Percentiles rank a stretch among this genome's conserved stretches.
Conservation (phyloP, 805 yeast species). For the Cyberlindnera maritima region DNA sequence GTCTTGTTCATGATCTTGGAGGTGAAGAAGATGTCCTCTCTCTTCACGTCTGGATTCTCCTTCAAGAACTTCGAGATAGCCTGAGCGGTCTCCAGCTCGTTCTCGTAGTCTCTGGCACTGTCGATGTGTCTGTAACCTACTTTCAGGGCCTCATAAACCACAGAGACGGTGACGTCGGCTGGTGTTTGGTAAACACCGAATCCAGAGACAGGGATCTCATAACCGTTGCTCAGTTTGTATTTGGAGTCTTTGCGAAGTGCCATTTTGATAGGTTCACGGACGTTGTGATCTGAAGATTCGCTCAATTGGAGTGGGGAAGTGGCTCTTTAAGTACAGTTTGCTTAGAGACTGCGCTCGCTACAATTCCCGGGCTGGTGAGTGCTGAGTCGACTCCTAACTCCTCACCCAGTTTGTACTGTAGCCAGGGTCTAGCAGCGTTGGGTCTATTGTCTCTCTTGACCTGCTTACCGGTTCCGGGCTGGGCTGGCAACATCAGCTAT, state of each 20-base stretch:
- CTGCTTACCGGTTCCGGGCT: no score
- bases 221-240: conserved; percentile 20
- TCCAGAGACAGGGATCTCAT: conserved; percentile 24
- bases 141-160: conserved; percentile 23
- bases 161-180: conserved; percentile 14
- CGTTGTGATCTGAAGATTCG: neutral
- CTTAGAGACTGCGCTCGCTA: no score
- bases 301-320: no score
- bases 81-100: conserved; percentile 22
- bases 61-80: conserved; percentile 22
- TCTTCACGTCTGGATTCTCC: conserved; percentile 21
- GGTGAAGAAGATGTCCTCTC: conserved; percentile 25
- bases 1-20: conserved; percentile 20
- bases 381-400: no score
- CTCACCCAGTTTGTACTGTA: no score
- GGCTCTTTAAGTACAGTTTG: no score
- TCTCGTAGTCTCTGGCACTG: conserved; percentile 20
- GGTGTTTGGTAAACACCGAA: conserved; percentile 27
- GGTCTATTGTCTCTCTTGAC: no score
- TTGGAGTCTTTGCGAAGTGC: conserved; percentile 16
- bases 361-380: no score
- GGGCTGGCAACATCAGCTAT: no score
- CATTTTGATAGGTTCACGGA: neutral
- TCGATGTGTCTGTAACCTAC: conserved; percentile 28
- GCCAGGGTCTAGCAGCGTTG: no score